Evolutionary conservation across 2,329 filamentous ascomycete species (phyloP), one percentile per base, ranked within the genome.

Genomic region (Colletotrichum sp.): DNA sequence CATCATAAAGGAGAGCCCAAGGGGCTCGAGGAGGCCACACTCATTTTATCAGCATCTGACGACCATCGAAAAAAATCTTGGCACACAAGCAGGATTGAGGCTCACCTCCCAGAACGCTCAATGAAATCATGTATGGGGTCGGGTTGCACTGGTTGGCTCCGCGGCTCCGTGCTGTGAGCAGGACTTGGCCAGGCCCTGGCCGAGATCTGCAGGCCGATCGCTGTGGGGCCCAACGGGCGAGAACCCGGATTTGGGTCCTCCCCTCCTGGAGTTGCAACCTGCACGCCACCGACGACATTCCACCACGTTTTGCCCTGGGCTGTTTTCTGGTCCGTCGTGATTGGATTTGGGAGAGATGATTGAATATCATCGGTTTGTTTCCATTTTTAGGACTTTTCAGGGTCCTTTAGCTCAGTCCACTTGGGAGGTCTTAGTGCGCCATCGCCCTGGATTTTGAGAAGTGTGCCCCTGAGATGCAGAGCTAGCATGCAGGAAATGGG

Each of bases 101-200:
- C 57, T 61, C 57, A 32, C 34, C 43, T 48, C 36, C 13, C 10
- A 39, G 32, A 18, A 63, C 8, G 32, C 26, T 67, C 43, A 21
- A 76, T 76, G 70, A 76, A 73, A 76, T 76, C 73, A 76, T 76
- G 70, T 16, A 76, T 73, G 70, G 74, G 48, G 64, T 72, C 43
- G 59, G 70, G 74, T 76, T 60, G 71, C 66, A 74, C 48, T 69
- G 43, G 65, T 39, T 74, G 66, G 28, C 63, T 28, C 52, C 16
- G 24, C 24, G 21, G 24, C 63, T 48, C 39, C 34, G 63, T 52
- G 57, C 61, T 59, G 55, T 28, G 71, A 73, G 66, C 39, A 39
- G 52, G 70, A 16, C 65, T 60, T 67, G 57, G 64, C 73, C 69
- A 72, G 43, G 64, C 66, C 71, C 32, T 55, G 48, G 55, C 63